phyloP scores from a whole-genome alignment of 2,329 filamentous ascomycete genomes.

The Drechslerella stenobrocha region DNA sequence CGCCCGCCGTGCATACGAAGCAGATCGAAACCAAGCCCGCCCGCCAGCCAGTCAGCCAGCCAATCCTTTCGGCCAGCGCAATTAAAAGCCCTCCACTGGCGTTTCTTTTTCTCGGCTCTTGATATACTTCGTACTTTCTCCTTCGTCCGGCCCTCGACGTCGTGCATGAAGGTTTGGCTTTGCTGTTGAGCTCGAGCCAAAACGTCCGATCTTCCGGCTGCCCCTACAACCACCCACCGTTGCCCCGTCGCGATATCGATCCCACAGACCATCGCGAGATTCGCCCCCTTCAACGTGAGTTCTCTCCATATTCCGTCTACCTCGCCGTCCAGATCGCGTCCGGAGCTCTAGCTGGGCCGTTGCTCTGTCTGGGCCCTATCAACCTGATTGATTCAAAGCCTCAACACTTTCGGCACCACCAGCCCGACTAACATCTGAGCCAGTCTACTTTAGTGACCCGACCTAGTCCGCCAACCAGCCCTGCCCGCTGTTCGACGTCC shows the following conservation, averaged over 20 bases:
- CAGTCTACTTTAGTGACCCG: slow-evolving; percentile 20
- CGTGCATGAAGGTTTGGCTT: slow-evolving; percentile 3
- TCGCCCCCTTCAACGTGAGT: slow-evolving; percentile 15
- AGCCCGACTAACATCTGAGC: slow-evolving; percentile 23
- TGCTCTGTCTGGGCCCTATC: background rate
- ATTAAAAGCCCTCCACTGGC: slow-evolving; percentile 2
- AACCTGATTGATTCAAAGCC: slow-evolving; percentile 6
- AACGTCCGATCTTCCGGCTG: slow-evolving; percentile 33
- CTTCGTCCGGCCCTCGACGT: background rate
- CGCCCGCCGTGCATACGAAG: slow-evolving; percentile 10
- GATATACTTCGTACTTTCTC: background rate
- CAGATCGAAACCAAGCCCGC: slow-evolving; percentile 11
- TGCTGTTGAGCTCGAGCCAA: background rate
- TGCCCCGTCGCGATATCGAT: slow-evolving; percentile 18
- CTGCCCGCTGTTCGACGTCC: slow-evolving; percentile 4
- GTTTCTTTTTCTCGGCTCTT: slow-evolving; percentile 2
- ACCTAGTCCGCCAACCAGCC: slow-evolving; percentile 28
- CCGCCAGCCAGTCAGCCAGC: slow-evolving; percentile 4
- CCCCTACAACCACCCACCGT: background rate
- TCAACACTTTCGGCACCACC: slow-evolving; percentile 17
- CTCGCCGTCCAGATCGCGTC: slow-evolving; percentile 9
- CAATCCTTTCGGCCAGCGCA: slow-evolving; percentile 23
- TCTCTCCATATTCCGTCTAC: background rate
- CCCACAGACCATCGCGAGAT: slow-evolving; percentile 19
- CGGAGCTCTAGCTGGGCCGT: slow-evolving; percentile 5